Conservation (phyloP, 805 yeast species). For the Saturnispora zaruensis region DNA sequence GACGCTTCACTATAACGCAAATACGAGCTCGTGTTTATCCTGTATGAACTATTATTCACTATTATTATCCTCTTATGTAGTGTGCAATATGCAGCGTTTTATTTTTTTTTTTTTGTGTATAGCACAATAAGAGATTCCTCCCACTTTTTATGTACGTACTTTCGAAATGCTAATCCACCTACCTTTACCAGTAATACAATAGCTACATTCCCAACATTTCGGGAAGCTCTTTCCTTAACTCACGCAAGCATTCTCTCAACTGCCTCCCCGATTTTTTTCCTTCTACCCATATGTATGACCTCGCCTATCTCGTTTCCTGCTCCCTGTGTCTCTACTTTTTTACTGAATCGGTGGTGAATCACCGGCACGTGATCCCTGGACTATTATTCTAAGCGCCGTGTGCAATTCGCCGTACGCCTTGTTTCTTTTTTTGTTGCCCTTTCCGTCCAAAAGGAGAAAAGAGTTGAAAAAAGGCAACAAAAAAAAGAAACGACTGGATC, state of each 20-base stretch:
- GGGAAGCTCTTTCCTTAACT: no score
- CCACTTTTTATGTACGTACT: background rate
- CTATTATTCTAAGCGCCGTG: background rate
- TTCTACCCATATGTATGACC: background rate
- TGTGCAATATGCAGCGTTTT: background rate
- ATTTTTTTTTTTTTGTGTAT: background rate
- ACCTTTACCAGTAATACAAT: no score
- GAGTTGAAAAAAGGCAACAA: background rate
- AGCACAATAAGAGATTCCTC: background rate
- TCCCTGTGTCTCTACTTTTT: background rate
- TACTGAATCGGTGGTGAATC: background rate
- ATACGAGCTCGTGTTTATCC: background rate
- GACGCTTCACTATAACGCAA: background rate
- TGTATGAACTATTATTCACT: background rate
- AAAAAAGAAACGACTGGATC: background rate
- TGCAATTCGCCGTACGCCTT: background rate
- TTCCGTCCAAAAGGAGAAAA: background rate
- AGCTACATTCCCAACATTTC: no score
- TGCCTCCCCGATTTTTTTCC: no score
- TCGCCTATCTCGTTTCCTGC: background rate
- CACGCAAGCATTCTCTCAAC: no score
- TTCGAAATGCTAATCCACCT: no score
- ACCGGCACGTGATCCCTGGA: background rate
- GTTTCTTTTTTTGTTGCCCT: background rate
- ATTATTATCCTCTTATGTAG: background rate